Conservation (phyloP, 2,329 filamentous ascomycete species). For the Magnaporthiopsis rhizophila region DNA sequence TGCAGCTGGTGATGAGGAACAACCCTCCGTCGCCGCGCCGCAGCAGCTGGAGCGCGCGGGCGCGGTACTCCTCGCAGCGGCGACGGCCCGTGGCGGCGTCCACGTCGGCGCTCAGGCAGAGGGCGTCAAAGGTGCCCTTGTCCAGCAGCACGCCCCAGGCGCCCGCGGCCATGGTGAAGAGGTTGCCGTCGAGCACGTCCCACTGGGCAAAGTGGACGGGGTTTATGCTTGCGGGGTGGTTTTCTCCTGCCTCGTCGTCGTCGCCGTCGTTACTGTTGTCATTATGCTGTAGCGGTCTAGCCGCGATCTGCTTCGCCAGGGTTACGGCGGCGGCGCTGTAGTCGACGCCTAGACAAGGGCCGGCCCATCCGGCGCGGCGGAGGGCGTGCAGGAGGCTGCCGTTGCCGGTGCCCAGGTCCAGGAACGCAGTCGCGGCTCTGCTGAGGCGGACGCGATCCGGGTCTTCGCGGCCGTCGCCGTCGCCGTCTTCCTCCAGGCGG, state of each 20-base stretch:
- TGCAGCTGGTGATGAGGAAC: conserved; percentile 88
- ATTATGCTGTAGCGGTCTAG: neutral
- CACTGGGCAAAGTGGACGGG: conserved; percentile 44
- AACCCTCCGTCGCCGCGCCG: conserved; percentile 64
- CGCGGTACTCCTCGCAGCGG: conserved; percentile 67
- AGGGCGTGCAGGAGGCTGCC: conserved; percentile 84
- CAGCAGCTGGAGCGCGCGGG: conserved; percentile 60
- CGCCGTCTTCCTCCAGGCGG: conserved; percentile 11
- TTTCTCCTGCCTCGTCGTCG: conserved; percentile 13
- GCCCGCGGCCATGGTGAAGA: conserved; percentile 19
- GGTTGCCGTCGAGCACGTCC: conserved; percentile 49
- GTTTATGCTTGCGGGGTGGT: conserved; percentile 1
- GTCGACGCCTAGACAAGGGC: conserved; percentile 76
- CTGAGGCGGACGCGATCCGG: conserved; percentile 12
- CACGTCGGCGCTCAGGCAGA: conserved; percentile 61
- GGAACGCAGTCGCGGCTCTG: conserved; percentile 43
- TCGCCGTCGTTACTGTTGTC: neutral
- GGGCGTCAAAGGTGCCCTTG: conserved; percentile 96
- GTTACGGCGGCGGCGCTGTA: conserved; percentile 70
- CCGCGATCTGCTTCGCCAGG: conserved; percentile 58
- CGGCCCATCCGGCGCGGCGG: conserved; percentile 55
- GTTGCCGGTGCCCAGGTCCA: conserved; percentile 92
- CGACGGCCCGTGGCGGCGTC: conserved; percentile 37
- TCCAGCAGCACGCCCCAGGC: conserved; percentile 92
- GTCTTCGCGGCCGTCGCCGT: too few relatives aligned